Percentiles rank a stretch among this genome's conserved stretches.
phyloP scores from a whole-genome alignment of 768 basidiomycete species.

The Mycena rosella region DNA sequence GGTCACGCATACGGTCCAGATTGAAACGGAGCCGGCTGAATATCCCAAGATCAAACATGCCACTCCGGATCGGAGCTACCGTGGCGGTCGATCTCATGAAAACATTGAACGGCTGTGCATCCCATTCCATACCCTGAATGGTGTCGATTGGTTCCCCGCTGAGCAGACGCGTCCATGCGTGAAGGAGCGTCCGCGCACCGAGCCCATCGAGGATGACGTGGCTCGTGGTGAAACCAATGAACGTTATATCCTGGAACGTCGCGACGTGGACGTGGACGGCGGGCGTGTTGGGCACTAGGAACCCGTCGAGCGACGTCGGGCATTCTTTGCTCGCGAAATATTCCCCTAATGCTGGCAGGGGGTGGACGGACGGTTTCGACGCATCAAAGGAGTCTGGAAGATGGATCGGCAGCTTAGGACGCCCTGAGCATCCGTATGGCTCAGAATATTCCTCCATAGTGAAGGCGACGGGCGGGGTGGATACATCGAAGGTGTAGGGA shows the following conservation, averaged over 20 bases:
- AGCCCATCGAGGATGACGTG: constrained; percentile 16
- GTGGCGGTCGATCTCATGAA: background rate
- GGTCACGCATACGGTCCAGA: too few species aligned
- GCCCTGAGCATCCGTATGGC: background rate
- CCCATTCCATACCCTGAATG: constrained; percentile 22
- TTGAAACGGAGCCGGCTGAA: too few species aligned
- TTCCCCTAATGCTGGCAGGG: background rate
- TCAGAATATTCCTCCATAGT: background rate
- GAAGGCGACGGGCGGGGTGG: background rate
- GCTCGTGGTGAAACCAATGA: constrained; percentile 13
- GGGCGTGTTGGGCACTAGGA: constrained; percentile 22
- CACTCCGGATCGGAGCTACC: background rate
- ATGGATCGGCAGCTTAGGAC: background rate
- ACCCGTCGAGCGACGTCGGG: background rate
- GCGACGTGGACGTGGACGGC: constrained; percentile 24
- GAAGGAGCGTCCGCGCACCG: constrained; percentile 9
- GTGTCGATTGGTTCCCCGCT: constrained; percentile 12
- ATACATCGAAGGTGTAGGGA: background rate
- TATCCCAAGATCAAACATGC: too few species aligned
- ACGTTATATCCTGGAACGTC: constrained; percentile 27
- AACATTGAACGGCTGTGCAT: background rate
- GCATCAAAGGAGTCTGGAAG: background rate
- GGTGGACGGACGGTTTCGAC: background rate
- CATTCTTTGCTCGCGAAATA: constrained; percentile 6
- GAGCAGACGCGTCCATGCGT: constrained; percentile 16